Evolutionary conservation across 2,329 filamentous ascomycete species (phyloP), one percentile per base, ranked within the genome.

Genomic region (Zymoseptoria brevis): DNA sequence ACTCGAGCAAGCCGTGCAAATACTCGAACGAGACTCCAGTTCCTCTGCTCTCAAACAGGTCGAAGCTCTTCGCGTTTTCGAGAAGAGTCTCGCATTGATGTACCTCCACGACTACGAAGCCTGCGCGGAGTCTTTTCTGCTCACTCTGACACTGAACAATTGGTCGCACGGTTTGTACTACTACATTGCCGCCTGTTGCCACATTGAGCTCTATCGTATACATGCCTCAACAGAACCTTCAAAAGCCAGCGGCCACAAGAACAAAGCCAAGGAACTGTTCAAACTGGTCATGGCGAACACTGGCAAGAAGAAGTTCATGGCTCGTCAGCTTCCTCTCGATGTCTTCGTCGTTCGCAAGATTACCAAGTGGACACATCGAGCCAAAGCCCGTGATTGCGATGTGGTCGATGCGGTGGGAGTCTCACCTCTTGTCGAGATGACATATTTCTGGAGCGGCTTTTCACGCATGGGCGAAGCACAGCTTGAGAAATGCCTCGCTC

Each of bases 91-190:
- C 64, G 84, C 88, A 67, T 81, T 83, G 61, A 88, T 96, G 84
- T 92, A 88, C 68, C 75, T 87, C 19, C 89, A 95, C 72, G 81
- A 87, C 63, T 96, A 93, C 77, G 74, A 83, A 7, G 79, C 86
- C 3, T 91, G 89, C 74, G 83, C 89, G 2, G 81, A 87, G 58
- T 81, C 84, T 0, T 97, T 96, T 74, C 74, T 92, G 55, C 79
- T 80, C 66, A 80, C 80, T 73, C 78, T 89, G 9, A 86, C 89
- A 57, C 80, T 94, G 57, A 96, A 96, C 74, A 89, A 89, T 67
- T 97, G 94, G 94, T 92, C 87, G 58, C 90, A 91, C 56, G 85
- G 87, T 0, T 73, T 97, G 56, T 97, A 99, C 76, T 90, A 90
- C 71, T 97, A 92, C 75, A 88, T 96, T 64, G 88, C 89, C 1